Evolutionary conservation across 139 green algal species (phyloP), one percentile per base, ranked within the genome.

Genomic region (Chlorella vulgaris): DNA sequence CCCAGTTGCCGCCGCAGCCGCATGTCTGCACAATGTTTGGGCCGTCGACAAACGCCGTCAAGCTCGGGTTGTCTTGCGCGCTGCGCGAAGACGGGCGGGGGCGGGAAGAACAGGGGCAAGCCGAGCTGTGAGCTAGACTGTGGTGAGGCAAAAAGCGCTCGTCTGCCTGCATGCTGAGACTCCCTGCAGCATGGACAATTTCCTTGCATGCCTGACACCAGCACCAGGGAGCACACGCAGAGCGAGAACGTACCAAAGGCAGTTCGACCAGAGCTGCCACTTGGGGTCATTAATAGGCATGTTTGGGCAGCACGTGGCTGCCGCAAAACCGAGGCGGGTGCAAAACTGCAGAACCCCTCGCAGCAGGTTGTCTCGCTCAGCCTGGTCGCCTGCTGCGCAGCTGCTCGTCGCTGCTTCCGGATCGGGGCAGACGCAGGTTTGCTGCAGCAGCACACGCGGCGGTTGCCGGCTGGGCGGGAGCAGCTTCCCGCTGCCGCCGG

Each of bases 241-340:
- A n/a, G n/a, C n/a, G n/a, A n/a, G n/a, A n/a, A n/a, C n/a, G n/a
- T n/a, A 79, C 73, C 73, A 79, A 35, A 79, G 73, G 53, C 73
- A 79, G 53, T 50, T 53, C 26, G 73, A 26, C 73, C 73, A 79
- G 18, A 38, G 35, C 33, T 33, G 24, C 73, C 73, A 79, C 73
- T 79, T 67, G 7, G 36, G n/a, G 73, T 79, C 58, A 53, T 28
- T 53, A 26, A 38, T 78, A 33, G 73, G 73, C 51, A 79, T 55
- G 51, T 31, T 10, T 2, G 58, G 51, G 36, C 73, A 79, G 73
- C 73, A 79, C 35, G 26, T 63, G 51, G 38, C 5, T 4, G 36
- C 5, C 10, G 38, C 38, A 18, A 68, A 69, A 19, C 51, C 73
- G 0, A 53, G 0, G 7, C 38, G 33, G 4, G 28, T 50, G 73